Evolutionary conservation across 2,329 filamentous ascomycete species (phyloP).

Genomic region (Botrytis aclada): DNA sequence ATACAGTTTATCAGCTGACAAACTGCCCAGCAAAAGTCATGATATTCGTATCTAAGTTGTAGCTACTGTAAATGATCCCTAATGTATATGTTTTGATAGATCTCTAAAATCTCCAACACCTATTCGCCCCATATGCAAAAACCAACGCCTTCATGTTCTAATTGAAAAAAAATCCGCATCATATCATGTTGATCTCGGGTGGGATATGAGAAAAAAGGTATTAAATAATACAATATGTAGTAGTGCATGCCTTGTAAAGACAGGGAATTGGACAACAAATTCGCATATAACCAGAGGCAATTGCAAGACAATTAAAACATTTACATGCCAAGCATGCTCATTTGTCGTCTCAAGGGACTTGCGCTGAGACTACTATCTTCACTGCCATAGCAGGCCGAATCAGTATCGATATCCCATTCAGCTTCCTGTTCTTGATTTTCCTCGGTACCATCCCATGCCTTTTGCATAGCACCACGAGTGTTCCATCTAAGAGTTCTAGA

Average conservation of each 20-base stretch:
- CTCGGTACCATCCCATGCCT: conserved; percentile 63
- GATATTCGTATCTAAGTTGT: background rate
- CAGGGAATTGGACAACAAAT: background rate
- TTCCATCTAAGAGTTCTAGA: conserved; percentile 94
- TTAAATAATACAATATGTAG: background rate
- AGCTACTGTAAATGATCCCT: background rate
- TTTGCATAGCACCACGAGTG: conserved; percentile 85
- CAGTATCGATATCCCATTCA: conserved; percentile 94
- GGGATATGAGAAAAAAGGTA: background rate
- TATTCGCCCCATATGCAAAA: background rate
- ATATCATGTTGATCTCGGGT: background rate
- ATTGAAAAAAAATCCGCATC: background rate
- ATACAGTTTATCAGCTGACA: background rate
- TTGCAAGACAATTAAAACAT: background rate
- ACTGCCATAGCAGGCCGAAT: conserved; percentile 67
- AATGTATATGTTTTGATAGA: background rate
- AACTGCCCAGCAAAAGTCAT: conserved; percentile 8
- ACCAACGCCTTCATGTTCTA: background rate
- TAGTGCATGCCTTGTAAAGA: background rate
- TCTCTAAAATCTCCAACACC: background rate
- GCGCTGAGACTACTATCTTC: conserved; percentile 68
- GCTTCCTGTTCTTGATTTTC: conserved; percentile 48
- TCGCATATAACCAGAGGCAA: background rate
- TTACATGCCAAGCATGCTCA: conserved; percentile 67
- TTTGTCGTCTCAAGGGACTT: conserved; percentile 67